These are phyloP conservation scores for Penicillium sclerotiorum DNA, from an alignment of 2,329 filamentous ascomycete species.

Conservation along the genomic window DNA sequence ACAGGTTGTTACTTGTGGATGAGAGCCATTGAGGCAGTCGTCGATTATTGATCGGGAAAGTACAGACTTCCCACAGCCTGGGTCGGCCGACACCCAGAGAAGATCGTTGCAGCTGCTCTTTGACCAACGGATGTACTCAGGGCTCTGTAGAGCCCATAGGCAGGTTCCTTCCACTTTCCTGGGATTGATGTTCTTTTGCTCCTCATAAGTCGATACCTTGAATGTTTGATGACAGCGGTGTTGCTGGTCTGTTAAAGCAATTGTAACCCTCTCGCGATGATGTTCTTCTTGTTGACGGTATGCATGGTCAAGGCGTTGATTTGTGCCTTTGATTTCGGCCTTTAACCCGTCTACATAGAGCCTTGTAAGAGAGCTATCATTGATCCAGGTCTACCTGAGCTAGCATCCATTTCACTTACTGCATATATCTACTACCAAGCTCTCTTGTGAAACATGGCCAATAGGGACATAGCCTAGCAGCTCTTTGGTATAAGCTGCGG, in stretches of 20 bases:
- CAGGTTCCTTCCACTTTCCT: neutral
- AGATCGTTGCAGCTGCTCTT: neutral
- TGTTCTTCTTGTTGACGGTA: neutral
- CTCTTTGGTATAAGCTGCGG: conserved; percentile 21
- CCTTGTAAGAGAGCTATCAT: neutral
- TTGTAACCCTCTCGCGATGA: neutral
- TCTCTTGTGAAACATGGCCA: conserved; percentile 9
- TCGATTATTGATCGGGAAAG: neutral
- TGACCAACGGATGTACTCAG: neutral
- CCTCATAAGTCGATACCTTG: neutral
- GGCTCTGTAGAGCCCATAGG: neutral
- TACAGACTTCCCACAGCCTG: neutral
- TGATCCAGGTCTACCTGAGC: neutral
- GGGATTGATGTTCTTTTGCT: neutral
- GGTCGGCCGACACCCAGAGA: neutral
- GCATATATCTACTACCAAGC: conserved; percentile 2
- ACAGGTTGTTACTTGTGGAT: neutral
- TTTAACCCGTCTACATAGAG: neutral
- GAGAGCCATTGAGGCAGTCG: neutral
- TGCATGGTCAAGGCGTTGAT: neutral
- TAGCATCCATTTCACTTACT: neutral
- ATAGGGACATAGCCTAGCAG: conserved; percentile 10
- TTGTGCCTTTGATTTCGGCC: neutral
- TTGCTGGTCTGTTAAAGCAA: neutral
- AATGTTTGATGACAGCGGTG: neutral